Conservation (phyloP, 202 grass and related monocot genomes). For the Hordeum pubiflorum region DNA sequence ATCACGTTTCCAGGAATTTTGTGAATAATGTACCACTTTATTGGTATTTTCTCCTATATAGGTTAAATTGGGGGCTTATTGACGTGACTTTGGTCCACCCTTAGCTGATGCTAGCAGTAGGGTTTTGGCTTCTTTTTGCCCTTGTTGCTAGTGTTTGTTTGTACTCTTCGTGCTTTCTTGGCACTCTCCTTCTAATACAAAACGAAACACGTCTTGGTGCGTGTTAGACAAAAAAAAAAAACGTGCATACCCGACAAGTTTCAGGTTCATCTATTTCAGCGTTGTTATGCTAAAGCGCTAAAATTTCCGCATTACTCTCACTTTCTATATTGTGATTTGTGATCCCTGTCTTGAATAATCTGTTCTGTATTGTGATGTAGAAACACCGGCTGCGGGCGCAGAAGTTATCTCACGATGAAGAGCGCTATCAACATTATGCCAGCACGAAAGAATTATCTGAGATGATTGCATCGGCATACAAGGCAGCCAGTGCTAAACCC, state of each 20-base stretch:
- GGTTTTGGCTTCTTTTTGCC: too few relatives aligned
- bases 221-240: not conserved
- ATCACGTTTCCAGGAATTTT: not conserved
- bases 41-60: not conserved
- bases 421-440: not conserved
- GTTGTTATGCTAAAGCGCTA: not conserved
- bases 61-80: not conserved
- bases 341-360: not conserved
- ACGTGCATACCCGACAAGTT: not conserved
- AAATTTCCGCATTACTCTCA: not conserved
- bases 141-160: not conserved
- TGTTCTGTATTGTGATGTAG: slow-evolving; percentile 17
- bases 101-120: too few relatives aligned
- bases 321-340: not conserved
- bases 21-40: not conserved
- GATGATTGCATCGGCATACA: not conserved
- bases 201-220: not conserved
- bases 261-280: not conserved
- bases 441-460: not conserved
- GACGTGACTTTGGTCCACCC: not conserved
- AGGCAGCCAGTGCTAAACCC: not conserved
- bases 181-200: not conserved
- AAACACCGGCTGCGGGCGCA: slow-evolving; percentile 7
- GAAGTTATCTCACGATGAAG: not conserved
- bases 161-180: not conserved